Percentiles rank a stretch among this genome's conserved stretches.
Evolutionary conservation across 257 asterid species (phyloP).

Genomic region (Ocimum tenuiflorum): DNA sequence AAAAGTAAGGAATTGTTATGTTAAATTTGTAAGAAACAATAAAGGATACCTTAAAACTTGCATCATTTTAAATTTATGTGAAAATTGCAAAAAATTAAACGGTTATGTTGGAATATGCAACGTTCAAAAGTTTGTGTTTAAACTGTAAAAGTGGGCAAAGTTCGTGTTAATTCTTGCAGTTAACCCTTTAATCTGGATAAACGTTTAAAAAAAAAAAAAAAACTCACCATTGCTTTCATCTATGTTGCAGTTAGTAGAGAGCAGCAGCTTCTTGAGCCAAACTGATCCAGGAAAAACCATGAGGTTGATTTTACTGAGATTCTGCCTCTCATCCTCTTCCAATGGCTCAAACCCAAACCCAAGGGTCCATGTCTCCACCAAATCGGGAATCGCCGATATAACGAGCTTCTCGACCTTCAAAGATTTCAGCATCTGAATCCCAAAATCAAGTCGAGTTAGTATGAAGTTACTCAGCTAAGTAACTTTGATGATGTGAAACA

Average conservation of each 20-base stretch:
- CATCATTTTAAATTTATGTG: too few relatives aligned
- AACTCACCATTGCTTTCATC: conserved; percentile 35
- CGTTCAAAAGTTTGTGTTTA: too few relatives aligned
- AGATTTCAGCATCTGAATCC: conserved; percentile 56
- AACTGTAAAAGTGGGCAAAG: too few relatives aligned
- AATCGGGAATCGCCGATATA: conserved; percentile 74
- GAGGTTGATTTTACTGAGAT: conserved; percentile 57
- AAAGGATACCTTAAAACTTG: too few relatives aligned
- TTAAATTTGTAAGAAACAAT: too few relatives aligned
- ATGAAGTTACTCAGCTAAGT: not conserved
- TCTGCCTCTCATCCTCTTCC: conserved; percentile 58
- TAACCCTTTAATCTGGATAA: too few relatives aligned
- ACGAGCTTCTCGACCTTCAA: conserved; percentile 80
- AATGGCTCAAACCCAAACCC: conserved; percentile 79
- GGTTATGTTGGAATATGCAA: too few relatives aligned
- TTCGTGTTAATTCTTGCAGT: too few relatives aligned
- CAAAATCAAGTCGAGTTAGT: conserved; percentile 23
- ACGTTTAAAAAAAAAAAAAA: too few relatives aligned
- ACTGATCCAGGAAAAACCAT: conserved; percentile 92
- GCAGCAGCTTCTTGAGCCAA: conserved; percentile 69
- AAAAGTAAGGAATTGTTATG: too few relatives aligned
- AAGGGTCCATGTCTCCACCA: conserved; percentile 84
- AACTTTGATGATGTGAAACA: not conserved
- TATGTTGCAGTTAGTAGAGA: too few relatives aligned
- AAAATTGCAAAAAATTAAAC: too few relatives aligned